These are phyloP conservation scores for Pythium sp. DNA, from an alignment of 352 stramenopile genomes.

Conservation along the genomic window DNA sequence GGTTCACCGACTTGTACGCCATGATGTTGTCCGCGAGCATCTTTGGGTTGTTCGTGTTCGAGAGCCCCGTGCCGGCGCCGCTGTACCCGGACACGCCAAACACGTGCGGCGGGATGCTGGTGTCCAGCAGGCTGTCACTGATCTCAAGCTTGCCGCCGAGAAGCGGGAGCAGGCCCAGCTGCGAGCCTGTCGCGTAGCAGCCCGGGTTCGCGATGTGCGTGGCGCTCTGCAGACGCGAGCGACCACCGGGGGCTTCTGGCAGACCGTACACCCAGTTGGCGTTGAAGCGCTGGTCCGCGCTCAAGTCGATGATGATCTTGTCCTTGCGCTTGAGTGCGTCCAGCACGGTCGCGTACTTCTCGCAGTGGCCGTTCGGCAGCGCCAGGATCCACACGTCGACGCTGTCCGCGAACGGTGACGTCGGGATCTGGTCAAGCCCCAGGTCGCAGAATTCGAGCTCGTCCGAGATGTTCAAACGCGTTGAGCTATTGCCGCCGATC, in stretches of 20 bases:
- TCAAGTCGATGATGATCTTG: slow-evolving; percentile 86
- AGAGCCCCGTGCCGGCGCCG: slow-evolving; percentile 78
- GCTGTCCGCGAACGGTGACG: slow-evolving; percentile 65
- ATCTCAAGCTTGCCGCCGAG: slow-evolving; percentile 63
- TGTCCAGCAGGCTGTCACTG: slow-evolving; percentile 49
- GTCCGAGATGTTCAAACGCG: slow-evolving; percentile 56
- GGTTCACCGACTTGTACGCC: slow-evolving; percentile 88
- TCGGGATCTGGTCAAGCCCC: slow-evolving; percentile 69
- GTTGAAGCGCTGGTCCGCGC: slow-evolving; percentile 89
- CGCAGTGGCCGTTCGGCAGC: slow-evolving; percentile 84
- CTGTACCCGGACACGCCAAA: slow-evolving; percentile 91
- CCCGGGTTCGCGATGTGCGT: slow-evolving; percentile 88
- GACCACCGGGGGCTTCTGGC: slow-evolving; percentile 68
- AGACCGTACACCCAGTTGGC: slow-evolving; percentile 83
- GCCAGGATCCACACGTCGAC: slow-evolving; percentile 87
- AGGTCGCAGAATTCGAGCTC: slow-evolving; percentile 83
- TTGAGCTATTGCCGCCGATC: slow-evolving; percentile 23
- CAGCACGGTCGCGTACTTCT: slow-evolving; percentile 73
- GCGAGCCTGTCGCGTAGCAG: slow-evolving; percentile 84
- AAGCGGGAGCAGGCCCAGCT: slow-evolving; percentile 78
- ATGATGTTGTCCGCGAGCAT: slow-evolving; percentile 87
- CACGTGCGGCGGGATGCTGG: slow-evolving; percentile 66
- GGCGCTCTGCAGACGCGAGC: slow-evolving; percentile 48
- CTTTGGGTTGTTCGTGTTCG: slow-evolving; percentile 77
- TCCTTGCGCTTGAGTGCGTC: slow-evolving; percentile 64